Evolutionary conservation across 768 basidiomycete species (phyloP).

Genomic region (Chalciporus sphaerocephalus): DNA sequence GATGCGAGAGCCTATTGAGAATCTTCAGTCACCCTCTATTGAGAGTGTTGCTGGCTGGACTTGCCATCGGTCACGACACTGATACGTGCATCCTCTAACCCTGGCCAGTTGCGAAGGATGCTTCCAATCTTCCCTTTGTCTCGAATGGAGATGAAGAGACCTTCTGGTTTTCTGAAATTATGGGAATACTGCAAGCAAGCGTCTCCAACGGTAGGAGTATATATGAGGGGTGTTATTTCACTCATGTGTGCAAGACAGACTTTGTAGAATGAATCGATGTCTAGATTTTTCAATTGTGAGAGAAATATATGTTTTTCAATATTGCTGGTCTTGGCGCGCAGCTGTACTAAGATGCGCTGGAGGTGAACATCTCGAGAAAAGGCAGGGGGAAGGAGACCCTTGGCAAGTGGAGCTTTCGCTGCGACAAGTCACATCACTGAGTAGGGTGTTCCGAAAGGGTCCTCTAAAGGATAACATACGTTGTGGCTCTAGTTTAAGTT

Average conservation of each 20-base stretch:
- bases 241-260: slow-evolving; percentile 67
- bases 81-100: slow-evolving; percentile 73
- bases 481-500: slow-evolving; percentile 56
- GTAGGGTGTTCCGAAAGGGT: slow-evolving; percentile 1
- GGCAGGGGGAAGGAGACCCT: slow-evolving; percentile 58
- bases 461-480: slow-evolving; percentile 33
- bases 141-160: slow-evolving; percentile 70
- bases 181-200: slow-evolving; percentile 82
- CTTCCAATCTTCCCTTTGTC: slow-evolving; percentile 77
- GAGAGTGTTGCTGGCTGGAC: slow-evolving; percentile 12
- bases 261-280: slow-evolving; percentile 73
- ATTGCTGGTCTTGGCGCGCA: slow-evolving; percentile 66
- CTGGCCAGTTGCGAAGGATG: slow-evolving; percentile 71
- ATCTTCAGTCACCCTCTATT: slow-evolving; percentile 4
- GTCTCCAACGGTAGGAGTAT: slow-evolving; percentile 90
- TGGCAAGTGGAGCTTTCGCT: slow-evolving; percentile 44
- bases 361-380: slow-evolving; percentile 51
- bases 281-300: slow-evolving; percentile 64
- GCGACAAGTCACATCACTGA: slow-evolving; percentile 4
- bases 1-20: slow-evolving; percentile 66
- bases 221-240: slow-evolving; percentile 73
- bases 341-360: slow-evolving; percentile 59
- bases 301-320: slow-evolving; percentile 89
- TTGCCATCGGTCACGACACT: slow-evolving; percentile 88
- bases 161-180: slow-evolving; percentile 72